phyloP scores from a whole-genome alignment of 805 yeast species.

The Hanseniaspora guilliermondii region DNA sequence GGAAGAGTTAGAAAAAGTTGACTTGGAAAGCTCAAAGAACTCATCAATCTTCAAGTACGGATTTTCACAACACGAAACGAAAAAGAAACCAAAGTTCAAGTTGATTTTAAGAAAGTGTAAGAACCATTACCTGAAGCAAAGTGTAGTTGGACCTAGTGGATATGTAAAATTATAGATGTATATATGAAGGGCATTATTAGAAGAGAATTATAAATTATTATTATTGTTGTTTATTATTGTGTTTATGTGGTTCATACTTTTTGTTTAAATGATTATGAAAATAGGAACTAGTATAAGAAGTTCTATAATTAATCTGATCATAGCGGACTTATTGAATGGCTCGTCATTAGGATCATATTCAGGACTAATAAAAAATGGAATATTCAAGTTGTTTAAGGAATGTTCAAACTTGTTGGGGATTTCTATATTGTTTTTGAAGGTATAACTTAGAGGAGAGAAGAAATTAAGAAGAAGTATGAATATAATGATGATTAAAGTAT shows the following conservation, averaged over 20 bases:
- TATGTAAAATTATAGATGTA: constrained; percentile 9
- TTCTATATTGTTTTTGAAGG: neutral
- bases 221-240: neutral
- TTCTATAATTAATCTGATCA: constrained; percentile 15
- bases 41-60: constrained; percentile 12
- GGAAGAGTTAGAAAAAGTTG: constrained; percentile 9
- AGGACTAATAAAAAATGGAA: constrained; percentile 16
- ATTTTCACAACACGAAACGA: constrained; percentile 6
- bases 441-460: neutral
- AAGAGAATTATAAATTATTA: too few relatives aligned
- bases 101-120: constrained; percentile 17
- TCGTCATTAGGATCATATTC: constrained; percentile 21
- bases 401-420: neutral
- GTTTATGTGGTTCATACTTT: neutral
- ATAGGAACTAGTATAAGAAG: constrained; percentile 14
- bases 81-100: constrained; percentile 13
- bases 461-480: neutral
- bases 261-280: neutral
- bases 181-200: neutral
- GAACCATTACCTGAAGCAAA: constrained; percentile 24
- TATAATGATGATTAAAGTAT: constrained; percentile 18
- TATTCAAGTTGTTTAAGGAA: neutral
- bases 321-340: constrained; percentile 19
- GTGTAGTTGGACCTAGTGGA: constrained; percentile 25
- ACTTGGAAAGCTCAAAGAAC: neutral